Evolutionary conservation across 192 early-diverging fungal genomes (phyloP).

Genomic region (Coemansia sp.): DNA sequence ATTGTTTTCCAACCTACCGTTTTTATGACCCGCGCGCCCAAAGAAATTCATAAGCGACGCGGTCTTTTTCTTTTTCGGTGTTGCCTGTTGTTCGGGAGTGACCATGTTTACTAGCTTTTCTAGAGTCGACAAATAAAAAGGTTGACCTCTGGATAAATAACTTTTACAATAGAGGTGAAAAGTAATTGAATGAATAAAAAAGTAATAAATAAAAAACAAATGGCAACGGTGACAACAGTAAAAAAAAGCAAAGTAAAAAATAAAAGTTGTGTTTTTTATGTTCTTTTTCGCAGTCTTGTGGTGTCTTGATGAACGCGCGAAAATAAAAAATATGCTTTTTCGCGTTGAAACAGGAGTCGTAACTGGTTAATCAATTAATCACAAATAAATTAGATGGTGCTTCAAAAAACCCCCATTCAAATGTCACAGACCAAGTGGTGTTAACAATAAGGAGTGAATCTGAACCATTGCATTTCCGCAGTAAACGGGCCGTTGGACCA

Average conservation of each 20-base stretch:
- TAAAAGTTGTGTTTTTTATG: background rate
- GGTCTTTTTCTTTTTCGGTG: slow-evolving; percentile 24
- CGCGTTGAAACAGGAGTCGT: background rate
- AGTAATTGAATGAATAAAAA: background rate
- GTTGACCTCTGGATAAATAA: background rate
- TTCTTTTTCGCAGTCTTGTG: background rate
- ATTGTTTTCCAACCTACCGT: slow-evolving; percentile 7
- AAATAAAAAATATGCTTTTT: background rate
- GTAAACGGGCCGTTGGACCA: slow-evolving; percentile 36
- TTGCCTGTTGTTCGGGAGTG: background rate
- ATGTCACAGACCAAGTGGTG: background rate
- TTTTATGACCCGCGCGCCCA: slow-evolving; percentile 18
- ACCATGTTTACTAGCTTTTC: background rate
- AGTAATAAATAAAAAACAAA: background rate
- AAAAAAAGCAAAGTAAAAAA: background rate
- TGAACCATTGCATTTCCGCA: slow-evolving; percentile 25
- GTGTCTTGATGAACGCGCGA: background rate
- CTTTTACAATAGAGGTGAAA: background rate
- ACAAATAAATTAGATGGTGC: background rate
- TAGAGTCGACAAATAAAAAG: background rate
- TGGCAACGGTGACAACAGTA: too few relatives aligned
- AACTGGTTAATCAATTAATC: background rate
- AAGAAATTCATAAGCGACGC: slow-evolving; percentile 38
- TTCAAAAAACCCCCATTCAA: background rate
- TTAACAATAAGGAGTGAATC: slow-evolving; percentile 10